Base-by-base conservation (phyloP, 179 eudicot species). In the Camellia oleifera region DNA sequence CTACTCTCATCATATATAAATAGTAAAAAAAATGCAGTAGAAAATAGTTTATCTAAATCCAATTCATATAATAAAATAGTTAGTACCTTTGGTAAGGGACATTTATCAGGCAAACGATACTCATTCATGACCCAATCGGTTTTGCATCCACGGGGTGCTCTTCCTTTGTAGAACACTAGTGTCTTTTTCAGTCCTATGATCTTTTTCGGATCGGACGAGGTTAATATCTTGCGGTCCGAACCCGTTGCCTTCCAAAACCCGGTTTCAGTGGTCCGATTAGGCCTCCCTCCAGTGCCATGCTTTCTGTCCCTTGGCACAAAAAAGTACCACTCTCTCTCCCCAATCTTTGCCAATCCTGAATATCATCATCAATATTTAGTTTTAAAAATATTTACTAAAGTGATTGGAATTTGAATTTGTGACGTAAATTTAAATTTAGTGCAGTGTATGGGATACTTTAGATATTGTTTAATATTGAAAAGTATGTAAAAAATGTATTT, bases 191-290 rank as follows among this genome's bases (percentile, higher is more conserved):
- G 80, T 44, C 98, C 98, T 12, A 95, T 80, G n/a, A 85, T 58
- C 78, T 84, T 89, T 72, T 91, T 93, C 0, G 90, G 91, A 8
- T 86, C 88, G 18, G 93, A 87, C 15, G 81, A 69, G 77, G 84
- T 86, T 23, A 86, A 58, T 9, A 95, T 87, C 76, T 84, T 87
- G 6, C 94, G 88, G 82, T 95, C 98, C 0, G 98, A 91, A 14
- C 98, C 98, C 0, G 98, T 95, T 4, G 98, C 98, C 84, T 95
- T 95, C 98, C 98, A 95, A 70, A 90, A 95, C 77, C 98, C 98
- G 44, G 82, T 83, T 69, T 88, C 84, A 0, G 98, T 95, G 18
- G 94, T 93, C 76, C 98, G 81, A 78, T 91, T 95, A 0, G 97
- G 98, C 88, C 97, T 87, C 70, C 97, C 97, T 26, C 94, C 94